Percentiles rank a stretch among this genome's conserved stretches.
Evolutionary conservation across 352 stramenopile genomes (phyloP).

Genomic region (Phytopythium boreale): DNA sequence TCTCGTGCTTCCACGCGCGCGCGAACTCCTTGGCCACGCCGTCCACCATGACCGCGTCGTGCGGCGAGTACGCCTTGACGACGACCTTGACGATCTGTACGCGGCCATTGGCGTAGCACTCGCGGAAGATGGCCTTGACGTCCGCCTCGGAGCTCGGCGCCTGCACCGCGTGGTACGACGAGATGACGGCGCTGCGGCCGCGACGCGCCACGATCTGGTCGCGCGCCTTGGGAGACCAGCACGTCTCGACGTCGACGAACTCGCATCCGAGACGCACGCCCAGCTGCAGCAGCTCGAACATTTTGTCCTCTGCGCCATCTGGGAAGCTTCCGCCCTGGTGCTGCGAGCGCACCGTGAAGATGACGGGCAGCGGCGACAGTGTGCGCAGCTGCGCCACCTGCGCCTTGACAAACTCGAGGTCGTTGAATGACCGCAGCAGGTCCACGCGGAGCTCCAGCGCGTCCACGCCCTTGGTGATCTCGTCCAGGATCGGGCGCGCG

Average conservation of each 20-base stretch:
- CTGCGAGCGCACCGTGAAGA: constrained; percentile 95
- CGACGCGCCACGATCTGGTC: constrained; percentile 39
- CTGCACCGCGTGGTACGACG: constrained; percentile 74
- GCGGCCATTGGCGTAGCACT: constrained; percentile 61
- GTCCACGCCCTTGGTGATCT: constrained; percentile 87
- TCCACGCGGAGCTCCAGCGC: constrained; percentile 96
- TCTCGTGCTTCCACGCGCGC: constrained; percentile 54
- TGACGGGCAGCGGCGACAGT: constrained; percentile 91
- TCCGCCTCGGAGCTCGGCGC: constrained; percentile 45
- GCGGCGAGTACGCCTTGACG: constrained; percentile 68
- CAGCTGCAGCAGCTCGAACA: constrained; percentile 86
- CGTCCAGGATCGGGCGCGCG: constrained; percentile 36
- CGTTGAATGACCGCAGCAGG: constrained; percentile 64
- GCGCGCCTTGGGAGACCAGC: constrained; percentile 71
- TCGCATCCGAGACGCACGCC: constrained; percentile 93
- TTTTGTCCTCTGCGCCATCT: constrained; percentile 82
- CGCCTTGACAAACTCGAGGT: constrained; percentile 61
- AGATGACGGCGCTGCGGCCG: constrained; percentile 61
- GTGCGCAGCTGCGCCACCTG: constrained; percentile 78
- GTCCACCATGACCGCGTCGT: constrained; percentile 89
- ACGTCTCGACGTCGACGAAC: constrained; percentile 96
- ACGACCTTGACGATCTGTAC: constrained; percentile 93
- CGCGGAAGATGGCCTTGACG: constrained; percentile 50
- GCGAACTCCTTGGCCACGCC: constrained; percentile 55
- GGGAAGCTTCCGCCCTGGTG: constrained; percentile 94